These are phyloP conservation scores for cucumber (Cucumis sativus) DNA, from an alignment of 306 rosid species.

Conservation along the genomic window DNA sequence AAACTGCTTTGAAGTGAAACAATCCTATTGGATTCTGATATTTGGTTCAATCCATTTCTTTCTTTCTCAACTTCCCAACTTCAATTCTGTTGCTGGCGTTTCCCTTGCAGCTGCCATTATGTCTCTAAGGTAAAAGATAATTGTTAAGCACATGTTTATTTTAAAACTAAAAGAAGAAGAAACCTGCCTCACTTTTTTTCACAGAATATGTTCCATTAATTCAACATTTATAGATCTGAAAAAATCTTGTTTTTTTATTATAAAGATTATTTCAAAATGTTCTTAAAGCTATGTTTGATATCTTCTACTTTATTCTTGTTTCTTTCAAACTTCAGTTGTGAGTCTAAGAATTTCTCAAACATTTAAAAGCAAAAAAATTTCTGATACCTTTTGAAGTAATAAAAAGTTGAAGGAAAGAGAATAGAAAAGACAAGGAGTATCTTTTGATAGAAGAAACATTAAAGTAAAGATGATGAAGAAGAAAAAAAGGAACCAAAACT, in stretches of 20 bases:
- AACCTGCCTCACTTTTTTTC: not conserved
- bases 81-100: conserved; percentile 83
- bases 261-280: not conserved
- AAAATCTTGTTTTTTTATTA: not conserved
- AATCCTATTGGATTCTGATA: conserved; percentile 76
- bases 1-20: conserved; percentile 54
- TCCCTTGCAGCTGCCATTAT: conserved; percentile 90
- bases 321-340: not conserved
- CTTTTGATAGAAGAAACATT: not conserved
- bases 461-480: not conserved
- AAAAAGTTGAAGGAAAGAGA: not conserved
- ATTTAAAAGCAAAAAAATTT: not conserved
- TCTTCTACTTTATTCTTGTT: not conserved
- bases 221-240: not conserved
- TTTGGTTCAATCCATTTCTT: conserved; percentile 78
- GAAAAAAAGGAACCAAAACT: not conserved
- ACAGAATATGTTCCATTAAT: not conserved
- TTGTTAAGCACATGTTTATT: no score
- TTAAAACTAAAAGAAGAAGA: no score
- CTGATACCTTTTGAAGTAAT: not conserved
- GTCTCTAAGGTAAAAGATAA: conserved; percentile 46
- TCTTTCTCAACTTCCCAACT: conserved; percentile 91
- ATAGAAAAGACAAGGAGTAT: not conserved
- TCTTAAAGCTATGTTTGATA: not conserved
- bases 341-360: not conserved